Evolutionary conservation across 352 stramenopile genomes (phyloP), one percentile per base, ranked within the genome.

Genomic region (Phytophthora parvispora): DNA sequence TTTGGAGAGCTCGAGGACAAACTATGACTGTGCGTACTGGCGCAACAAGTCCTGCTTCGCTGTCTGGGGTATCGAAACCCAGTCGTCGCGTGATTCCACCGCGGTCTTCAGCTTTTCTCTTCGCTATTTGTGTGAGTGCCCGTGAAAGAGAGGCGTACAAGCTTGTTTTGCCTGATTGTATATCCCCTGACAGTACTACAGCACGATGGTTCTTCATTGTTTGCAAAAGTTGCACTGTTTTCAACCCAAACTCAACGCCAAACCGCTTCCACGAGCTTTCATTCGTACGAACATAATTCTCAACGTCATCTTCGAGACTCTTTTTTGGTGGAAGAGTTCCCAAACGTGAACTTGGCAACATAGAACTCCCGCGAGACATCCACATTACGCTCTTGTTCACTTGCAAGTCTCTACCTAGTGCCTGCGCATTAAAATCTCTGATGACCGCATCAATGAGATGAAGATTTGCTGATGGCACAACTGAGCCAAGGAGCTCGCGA

Each of bases 91-190:
- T 9, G 16, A 18, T 34, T 24, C 22, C 53, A 43, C 18, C 42
- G 48, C 38, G 61, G 20, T 60, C 34, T 2, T 31, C 25, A 47
- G 16, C 9, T 24, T 22, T 58, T 43, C 31, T 58, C n/a, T 20
- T 55, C 12, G 58, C 32, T 32, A 80, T 57, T 9, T 71, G 29
- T 2, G 67, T 67, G 10, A 87, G 43, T 18, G 78, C 70, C 5
- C 63, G 58, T 7, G 78, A 77, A 7, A 92, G 53, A 0, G 75
- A 65, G 18, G n/a, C 28, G 36, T 89, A 92, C 4, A 91, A 20
- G 22, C 74, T 72, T 0, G 84, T 91, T 54, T 94, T 94, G 1
- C 87, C 87, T 5, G 63, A 69, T 22, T 84, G 75, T 6, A 77
- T 18, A 5, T 74, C 68, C 0, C 85, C 87, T 5, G 78, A 72